Evolutionary conservation across 2,329 filamentous ascomycete species (phyloP).

Genomic region (Colletotrichum ledebouriae): DNA sequence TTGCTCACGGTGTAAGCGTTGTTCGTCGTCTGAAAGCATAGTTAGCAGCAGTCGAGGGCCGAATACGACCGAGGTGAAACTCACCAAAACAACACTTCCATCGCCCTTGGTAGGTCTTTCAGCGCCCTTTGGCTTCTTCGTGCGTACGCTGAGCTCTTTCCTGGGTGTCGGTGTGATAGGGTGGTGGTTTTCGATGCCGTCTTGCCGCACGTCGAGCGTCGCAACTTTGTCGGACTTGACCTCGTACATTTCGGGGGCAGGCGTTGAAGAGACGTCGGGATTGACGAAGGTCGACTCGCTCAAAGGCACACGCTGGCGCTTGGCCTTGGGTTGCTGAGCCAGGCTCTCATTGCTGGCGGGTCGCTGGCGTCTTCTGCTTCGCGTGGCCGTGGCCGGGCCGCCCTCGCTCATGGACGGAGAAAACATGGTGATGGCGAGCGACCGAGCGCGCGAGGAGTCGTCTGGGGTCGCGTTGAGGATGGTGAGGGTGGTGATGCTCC

Average conservation of each 20-base stretch:
- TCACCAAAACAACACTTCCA: constrained; percentile 74
- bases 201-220: constrained; percentile 59
- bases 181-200: constrained; percentile 59
- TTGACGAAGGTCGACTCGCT: constrained; percentile 69
- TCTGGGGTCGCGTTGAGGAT: constrained; percentile 34
- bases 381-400: constrained; percentile 68
- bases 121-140: constrained; percentile 73
- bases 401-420: constrained; percentile 66
- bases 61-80: constrained; percentile 46
- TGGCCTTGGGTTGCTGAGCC: constrained; percentile 71
- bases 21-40: constrained; percentile 77
- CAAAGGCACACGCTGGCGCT: constrained; percentile 71
- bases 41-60: constrained; percentile 28
- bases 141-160: constrained; percentile 70
- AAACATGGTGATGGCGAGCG: constrained; percentile 65
- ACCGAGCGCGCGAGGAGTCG: constrained; percentile 33
- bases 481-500: constrained; percentile 38
- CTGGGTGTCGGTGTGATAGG: constrained; percentile 52
- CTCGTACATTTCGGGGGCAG: constrained; percentile 66
- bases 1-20: constrained; percentile 88
- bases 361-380: constrained; percentile 73
- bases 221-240: constrained; percentile 67
- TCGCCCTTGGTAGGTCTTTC: constrained; percentile 77
- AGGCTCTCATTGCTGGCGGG: constrained; percentile 68
- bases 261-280: constrained; percentile 54